Base-by-base conservation (phyloP, 495 filamentous ascomycete species). In the Delitschia confertaspora region DNA sequence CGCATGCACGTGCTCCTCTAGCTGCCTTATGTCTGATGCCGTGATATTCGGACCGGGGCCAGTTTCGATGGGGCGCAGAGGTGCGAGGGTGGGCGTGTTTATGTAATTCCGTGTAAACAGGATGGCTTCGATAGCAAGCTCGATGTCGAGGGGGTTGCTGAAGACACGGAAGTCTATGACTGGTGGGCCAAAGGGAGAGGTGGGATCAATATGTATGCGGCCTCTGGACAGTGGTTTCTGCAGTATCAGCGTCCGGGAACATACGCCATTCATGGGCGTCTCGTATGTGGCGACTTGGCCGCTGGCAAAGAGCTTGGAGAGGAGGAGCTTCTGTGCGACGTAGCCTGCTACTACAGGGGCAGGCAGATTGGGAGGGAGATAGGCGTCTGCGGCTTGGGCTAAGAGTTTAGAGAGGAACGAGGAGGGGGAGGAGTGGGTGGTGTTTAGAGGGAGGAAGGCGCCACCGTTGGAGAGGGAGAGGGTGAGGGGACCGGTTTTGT, bases 101-200 rank as follows among this genome's bases (percentile, higher is more conserved):
- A 38, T 17, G 16, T 31, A 45, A 11, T 19, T 37, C 7, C 47
- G 33, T 7, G 26, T 39, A 20, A 24, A 51, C 38, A 33, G 30
- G 3, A 51, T 38, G n/a, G 20, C 26, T 18, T 37, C 33, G 6
- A 51, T 37, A n/a, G 32, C 34, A 2, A 22, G 11, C 10, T 37
- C 40, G 7, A 60, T 33, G 42, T 74, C 70, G 8, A 74, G 54
- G 10, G 69, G 68, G 45, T 74, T 74, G n/a, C 52, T 52, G 9
- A 74, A 61, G 6, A 64, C 64, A 26, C 69, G 62, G 40, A 69
- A 72, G 58, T 74, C 70, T 7, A 72, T 64, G 0, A 67, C 31
- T 0, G 69, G 69, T 18, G 53, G 33, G 5, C 43, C 43, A 32
- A 61, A 60, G 2, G 56, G 45, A 26, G 53, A 52, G 20, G 0